Base-by-base conservation (phyloP, 495 filamentous ascomycete genomes). In the Xylaria nigripes region DNA sequence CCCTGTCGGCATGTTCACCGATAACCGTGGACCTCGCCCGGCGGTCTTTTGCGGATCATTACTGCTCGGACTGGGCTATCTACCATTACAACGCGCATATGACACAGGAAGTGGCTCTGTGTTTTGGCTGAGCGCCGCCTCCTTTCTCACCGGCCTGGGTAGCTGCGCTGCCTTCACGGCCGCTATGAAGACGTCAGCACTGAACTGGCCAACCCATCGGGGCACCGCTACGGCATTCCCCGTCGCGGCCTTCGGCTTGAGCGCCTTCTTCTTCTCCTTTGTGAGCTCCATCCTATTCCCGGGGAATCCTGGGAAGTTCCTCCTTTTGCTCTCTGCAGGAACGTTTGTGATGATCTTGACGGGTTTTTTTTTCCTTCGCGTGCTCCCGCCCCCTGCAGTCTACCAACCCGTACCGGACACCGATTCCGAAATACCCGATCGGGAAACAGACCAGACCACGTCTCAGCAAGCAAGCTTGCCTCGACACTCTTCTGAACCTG, bases 191-290 rank as follows among this genome's bases (percentile, higher is more conserved):
- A 74, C 72, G 76, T 92, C 89, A 53, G 91, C 94, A 29, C 75
- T 91, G 40, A 98, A 98, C 68, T 98, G 90, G 78, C 94, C 92
- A 1, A 76, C 84, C 30, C 86, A 95, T 62, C 83, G 93, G 42
- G 93, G 94, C 50, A 96, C 92, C 18, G 93, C 93, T 13, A 97
- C 93, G 6, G 90, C 89, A 2, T 89, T 97, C 64, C 92, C 93
- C 6, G 72, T 98, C 43, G 84, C 92, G 40, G 90, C 88, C 4
- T 96, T 97, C 67, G 93, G 93, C 22, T 75, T 98, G 27, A 96
- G 92, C 70, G 93, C 93, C 45, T 90, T 97, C 67, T 95, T 97
- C 78, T 98, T 95, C 74, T 86, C 93, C 16, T 75, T 81, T 18
- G 70, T 90, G 21, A 87, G 90, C 3, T 78, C 79, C 30, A 60